Percentiles rank a stretch among this genome's conserved stretches.
Conservation (phyloP, 441 rosid genomes). For the Adansonia rubrostipa region DNA sequence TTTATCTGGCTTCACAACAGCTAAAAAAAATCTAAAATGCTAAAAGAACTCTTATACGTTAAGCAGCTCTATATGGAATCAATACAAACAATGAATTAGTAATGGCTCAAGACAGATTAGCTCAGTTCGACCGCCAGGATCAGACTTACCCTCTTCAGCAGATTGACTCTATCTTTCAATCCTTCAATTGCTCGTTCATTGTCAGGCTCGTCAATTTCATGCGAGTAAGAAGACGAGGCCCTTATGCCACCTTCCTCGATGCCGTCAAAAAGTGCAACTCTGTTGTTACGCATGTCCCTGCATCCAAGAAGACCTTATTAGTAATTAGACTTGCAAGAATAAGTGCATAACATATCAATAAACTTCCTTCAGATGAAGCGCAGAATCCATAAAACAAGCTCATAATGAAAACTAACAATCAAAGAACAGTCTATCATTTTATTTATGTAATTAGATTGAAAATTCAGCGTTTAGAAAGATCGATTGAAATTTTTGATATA, state of each 20-base stretch:
- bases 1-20: neutral
- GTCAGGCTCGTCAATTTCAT: constrained; percentile 91
- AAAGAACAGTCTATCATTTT: neutral
- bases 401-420: constrained; percentile 11
- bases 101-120: neutral
- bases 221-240: constrained; percentile 81
- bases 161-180: constrained; percentile 83
- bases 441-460: neutral
- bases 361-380: neutral
- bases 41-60: neutral
- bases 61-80: neutral
- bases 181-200: constrained; percentile 92
- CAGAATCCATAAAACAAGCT: neutral
- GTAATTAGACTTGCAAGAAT: constrained; percentile 16
- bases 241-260: constrained; percentile 98
- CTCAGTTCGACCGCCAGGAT: constrained; percentile 17
- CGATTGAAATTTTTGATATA: neutral
- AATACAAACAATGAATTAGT: neutral
- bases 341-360: neutral
- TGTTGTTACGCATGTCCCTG: constrained; percentile 77
- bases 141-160: constrained; percentile 82
- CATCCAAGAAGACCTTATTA: constrained; percentile 16
- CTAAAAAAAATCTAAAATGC: neutral
- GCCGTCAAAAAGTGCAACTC: constrained; percentile 85
- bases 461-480: neutral